phyloP scores from a whole-genome alignment of 768 basidiomycete species.

The Hebeloma cylindrosporum region DNA sequence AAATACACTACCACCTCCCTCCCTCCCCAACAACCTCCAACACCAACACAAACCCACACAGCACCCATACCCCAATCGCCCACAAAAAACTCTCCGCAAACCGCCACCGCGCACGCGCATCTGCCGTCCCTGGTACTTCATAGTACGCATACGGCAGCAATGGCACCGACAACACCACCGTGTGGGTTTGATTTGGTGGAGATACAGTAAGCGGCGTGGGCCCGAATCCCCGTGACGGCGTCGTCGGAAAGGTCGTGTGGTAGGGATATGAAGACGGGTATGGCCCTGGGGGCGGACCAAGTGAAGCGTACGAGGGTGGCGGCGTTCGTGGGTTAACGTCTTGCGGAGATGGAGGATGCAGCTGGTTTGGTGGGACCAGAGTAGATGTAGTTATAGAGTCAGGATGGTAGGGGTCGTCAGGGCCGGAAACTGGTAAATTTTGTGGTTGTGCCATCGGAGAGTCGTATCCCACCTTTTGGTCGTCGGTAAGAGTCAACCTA shows the following conservation, averaged over 20 bases:
- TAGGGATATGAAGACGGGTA: background rate
- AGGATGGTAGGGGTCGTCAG: too few relatives aligned
- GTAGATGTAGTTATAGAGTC: too few relatives aligned
- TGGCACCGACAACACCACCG: slow-evolving; percentile 26
- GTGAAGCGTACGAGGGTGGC: slow-evolving; percentile 18
- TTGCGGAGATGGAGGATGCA: background rate
- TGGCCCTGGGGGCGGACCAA: slow-evolving; percentile 7
- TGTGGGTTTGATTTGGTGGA: too few relatives aligned
- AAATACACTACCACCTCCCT: slow-evolving; percentile 1
- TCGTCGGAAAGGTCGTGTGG: background rate
- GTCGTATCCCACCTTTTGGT: too few relatives aligned
- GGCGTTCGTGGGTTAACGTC: slow-evolving; percentile 12
- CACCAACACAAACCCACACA: slow-evolving; percentile 29
- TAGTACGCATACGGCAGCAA: slow-evolving; percentile 38
- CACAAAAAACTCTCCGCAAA: slow-evolving; percentile 34
- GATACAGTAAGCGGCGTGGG: slow-evolving; percentile 23
- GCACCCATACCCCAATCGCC: slow-evolving; percentile 28
- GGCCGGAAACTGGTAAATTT: too few relatives aligned
- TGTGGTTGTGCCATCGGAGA: too few relatives aligned
- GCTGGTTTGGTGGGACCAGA: too few relatives aligned
- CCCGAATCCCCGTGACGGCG: slow-evolving; percentile 15
- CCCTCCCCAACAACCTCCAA: slow-evolving; percentile 25
- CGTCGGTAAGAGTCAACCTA: too few relatives aligned
- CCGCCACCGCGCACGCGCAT: slow-evolving; percentile 37
- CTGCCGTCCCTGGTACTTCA: slow-evolving; percentile 32